Percentiles rank a stretch among this genome's conserved stretches.
Conservation (phyloP, 1,284 basidiomycete genomes). For the Cerioporus squamosus region DNA sequence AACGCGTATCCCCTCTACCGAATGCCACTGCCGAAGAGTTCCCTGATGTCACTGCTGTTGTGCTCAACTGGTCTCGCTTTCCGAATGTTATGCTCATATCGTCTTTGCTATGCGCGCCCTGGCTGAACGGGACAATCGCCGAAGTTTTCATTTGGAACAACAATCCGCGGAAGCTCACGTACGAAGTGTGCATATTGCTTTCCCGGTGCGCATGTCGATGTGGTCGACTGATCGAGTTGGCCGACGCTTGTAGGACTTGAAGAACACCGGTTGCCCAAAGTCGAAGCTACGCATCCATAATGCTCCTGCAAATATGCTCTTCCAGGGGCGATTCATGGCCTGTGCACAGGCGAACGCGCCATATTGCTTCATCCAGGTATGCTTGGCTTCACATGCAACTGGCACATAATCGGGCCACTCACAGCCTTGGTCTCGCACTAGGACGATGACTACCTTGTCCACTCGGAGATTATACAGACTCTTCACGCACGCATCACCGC, state of each 20-base stretch:
- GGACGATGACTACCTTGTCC: conserved; percentile 73
- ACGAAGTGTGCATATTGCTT: conserved; percentile 40
- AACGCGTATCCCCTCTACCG: conserved; percentile 19
- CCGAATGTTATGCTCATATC: conserved; percentile 61
- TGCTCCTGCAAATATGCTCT: conserved; percentile 61
- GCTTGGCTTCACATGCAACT: background rate
- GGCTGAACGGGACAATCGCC: conserved; percentile 51
- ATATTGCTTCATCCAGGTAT: conserved; percentile 68
- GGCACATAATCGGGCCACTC: background rate
- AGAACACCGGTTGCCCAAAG: conserved; percentile 45
- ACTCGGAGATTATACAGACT: conserved; percentile 56
- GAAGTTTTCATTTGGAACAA: conserved; percentile 70
- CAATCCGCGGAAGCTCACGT: conserved; percentile 46
- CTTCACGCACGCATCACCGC: conserved; percentile 45
- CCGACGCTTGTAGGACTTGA: conserved; percentile 48
- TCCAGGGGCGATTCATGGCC: conserved; percentile 67
- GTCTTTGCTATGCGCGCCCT: conserved; percentile 51
- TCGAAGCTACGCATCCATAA: conserved; percentile 57
- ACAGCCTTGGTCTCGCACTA: conserved; percentile 26
- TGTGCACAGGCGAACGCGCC: conserved; percentile 55
- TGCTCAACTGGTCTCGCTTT: conserved; percentile 70
- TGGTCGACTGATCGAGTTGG: too few relatives aligned
- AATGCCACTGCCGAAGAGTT: conserved; percentile 7
- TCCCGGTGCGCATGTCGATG: too few relatives aligned
- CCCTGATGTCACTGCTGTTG: conserved; percentile 53